A percentile compares a stretch with the other conserved stretches of the same genome.
Conservation (phyloP, 495 filamentous ascomycete species). For the Xylaria nigripes region DNA sequence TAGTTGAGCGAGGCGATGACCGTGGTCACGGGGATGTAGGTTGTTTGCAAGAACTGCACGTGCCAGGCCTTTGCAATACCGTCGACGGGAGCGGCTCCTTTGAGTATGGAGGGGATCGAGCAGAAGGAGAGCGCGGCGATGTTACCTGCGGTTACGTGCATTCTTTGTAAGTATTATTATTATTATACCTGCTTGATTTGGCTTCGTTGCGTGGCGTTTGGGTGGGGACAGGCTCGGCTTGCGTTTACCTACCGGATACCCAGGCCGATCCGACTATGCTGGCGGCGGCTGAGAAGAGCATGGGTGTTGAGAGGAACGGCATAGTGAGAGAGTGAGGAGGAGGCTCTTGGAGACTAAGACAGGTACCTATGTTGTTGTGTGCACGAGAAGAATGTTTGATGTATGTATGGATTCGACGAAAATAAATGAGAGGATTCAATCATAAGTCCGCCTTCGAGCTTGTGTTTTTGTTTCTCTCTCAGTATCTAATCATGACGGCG, state of each 20-base stretch:
- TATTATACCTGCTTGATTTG: not conserved
- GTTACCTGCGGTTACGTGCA: conserved; percentile 23
- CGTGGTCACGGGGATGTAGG: conserved; percentile 30
- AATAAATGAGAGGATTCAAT: too few species aligned
- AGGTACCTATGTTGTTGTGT: too few species aligned
- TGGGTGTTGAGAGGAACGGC: conserved; percentile 20
- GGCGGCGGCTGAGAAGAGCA: conserved; percentile 18
- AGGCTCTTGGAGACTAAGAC: not conserved
- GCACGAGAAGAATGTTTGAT: too few species aligned
- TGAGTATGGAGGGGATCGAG: conserved; percentile 27
- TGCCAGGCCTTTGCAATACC: conserved; percentile 20
- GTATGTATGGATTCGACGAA: too few species aligned
- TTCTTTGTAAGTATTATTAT: not conserved
- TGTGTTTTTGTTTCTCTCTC: too few species aligned
- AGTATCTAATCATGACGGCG: too few species aligned
- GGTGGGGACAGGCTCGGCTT: not conserved
- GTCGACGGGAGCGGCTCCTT: conserved; percentile 21
- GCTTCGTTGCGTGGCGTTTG: not conserved
- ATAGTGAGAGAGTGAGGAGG: not conserved
- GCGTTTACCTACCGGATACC: conserved; percentile 17
- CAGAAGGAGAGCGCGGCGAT: conserved; percentile 29
- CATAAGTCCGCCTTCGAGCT: too few species aligned
- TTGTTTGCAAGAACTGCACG: conserved; percentile 29
- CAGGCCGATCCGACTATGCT: conserved; percentile 23
- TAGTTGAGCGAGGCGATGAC: conserved; percentile 27